Conservation (phyloP, 345 rosid species). For the Citrus trifoliata region DNA sequence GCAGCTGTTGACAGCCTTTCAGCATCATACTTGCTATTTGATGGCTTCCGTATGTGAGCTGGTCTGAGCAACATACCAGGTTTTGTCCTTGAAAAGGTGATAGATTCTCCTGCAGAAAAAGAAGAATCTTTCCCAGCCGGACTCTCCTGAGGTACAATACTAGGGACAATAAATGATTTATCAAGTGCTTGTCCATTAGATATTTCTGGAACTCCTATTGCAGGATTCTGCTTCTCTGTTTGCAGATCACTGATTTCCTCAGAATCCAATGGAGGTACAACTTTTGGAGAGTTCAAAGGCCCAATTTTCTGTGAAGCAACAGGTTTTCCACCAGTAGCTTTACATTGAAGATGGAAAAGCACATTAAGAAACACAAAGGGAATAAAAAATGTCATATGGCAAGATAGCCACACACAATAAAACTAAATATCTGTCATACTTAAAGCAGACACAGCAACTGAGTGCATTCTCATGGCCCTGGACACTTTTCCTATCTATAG, state of each 20-base stretch:
- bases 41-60: conserved; percentile 59
- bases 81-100: conserved; percentile 81
- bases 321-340: conserved; percentile 69
- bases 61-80: conserved; percentile 96
- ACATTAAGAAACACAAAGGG: conserved; percentile 21
- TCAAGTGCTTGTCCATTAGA: conserved; percentile 43
- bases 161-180: conserved; percentile 39
- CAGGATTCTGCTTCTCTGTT: conserved; percentile 39
- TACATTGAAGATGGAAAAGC: conserved; percentile 22
- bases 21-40: conserved; percentile 50
- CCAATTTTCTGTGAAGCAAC: conserved; percentile 41
- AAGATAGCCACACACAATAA: background rate
- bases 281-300: conserved; percentile 47
- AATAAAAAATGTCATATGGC: conserved; percentile 3
- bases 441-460: background rate
- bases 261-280: conserved; percentile 28
- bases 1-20: conserved; percentile 39
- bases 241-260: conserved; percentile 25
- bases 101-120: conserved; percentile 53
- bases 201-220: conserved; percentile 24
- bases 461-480: background rate
- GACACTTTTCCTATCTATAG: background rate
- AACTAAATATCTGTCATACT: background rate
- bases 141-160: conserved; percentile 36
- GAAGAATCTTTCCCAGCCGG: conserved; percentile 45